Evolutionary conservation across 2,329 filamentous ascomycete genomes (phyloP).

Genomic region (Annulohypoxylon truncatum): DNA sequence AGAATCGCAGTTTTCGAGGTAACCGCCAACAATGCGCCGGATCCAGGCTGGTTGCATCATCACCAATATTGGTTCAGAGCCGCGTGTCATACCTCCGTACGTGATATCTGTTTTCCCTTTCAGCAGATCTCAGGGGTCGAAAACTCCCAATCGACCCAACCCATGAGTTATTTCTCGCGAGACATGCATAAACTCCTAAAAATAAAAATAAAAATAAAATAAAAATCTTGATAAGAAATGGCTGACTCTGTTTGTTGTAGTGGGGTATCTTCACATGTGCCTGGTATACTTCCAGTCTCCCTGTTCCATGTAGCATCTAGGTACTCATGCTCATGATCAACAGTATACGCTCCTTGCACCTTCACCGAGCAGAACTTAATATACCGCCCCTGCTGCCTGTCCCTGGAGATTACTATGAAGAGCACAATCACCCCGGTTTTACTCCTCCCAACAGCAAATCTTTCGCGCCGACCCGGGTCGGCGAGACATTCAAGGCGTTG

Average conservation of each 20-base stretch:
- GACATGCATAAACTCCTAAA: neutral
- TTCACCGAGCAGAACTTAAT: slow-evolving; percentile 36
- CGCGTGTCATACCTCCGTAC: slow-evolving; percentile 36
- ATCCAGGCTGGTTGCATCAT: slow-evolving; percentile 36
- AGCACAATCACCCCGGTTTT: slow-evolving; percentile 16
- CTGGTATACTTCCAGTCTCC: slow-evolving; percentile 23
- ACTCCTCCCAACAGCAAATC: neutral
- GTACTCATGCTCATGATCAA: slow-evolving; percentile 12
- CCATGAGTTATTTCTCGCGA: neutral
- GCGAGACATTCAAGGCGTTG: slow-evolving; percentile 28
- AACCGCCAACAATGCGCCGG: slow-evolving; percentile 25
- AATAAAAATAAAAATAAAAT: too few species aligned
- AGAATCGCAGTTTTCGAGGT: slow-evolving; percentile 33
- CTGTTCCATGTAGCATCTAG: neutral
- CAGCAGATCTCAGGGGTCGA: too few species aligned
- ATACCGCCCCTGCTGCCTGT: slow-evolving; percentile 35
- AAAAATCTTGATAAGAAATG: too few species aligned
- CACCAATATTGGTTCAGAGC: slow-evolving; percentile 40
- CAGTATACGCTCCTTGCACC: slow-evolving; percentile 38
- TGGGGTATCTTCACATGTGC: slow-evolving; percentile 39
- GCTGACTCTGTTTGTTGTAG: neutral
- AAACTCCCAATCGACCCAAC: neutral
- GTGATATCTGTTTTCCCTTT: neutral
- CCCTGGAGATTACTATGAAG: slow-evolving; percentile 33
- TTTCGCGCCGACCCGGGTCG: slow-evolving; percentile 16